Conservation (phyloP, 352 stramenopile genomes). For the Globisporangium barbulae region DNA sequence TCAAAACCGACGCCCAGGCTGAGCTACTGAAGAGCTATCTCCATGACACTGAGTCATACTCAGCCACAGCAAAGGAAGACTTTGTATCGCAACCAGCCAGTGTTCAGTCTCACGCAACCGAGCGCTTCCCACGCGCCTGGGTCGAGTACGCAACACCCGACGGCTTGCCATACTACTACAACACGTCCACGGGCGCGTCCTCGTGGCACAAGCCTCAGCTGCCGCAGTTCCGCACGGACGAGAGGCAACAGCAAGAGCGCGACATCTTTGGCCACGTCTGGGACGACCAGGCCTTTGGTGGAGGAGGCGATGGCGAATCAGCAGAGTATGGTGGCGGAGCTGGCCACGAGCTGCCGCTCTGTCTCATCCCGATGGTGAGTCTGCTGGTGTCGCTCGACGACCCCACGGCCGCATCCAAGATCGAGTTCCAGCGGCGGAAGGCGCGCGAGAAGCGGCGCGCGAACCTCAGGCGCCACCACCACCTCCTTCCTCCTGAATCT, state of each 20-base stretch:
- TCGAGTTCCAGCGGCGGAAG: conserved; percentile 38
- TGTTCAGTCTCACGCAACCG: not conserved
- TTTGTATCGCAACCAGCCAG: not conserved
- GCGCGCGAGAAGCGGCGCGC: conserved; percentile 26
- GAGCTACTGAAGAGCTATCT: not conserved
- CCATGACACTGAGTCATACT: no score
- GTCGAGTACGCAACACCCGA: conserved; percentile 47
- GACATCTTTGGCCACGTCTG: conserved; percentile 12
- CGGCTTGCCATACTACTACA: conserved; percentile 67
- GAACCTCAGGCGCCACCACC: not conserved
- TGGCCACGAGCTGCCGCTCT: conserved; percentile 48
- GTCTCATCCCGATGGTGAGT: conserved; percentile 69
- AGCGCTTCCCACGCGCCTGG: conserved; percentile 27
- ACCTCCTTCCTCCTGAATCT: no score
- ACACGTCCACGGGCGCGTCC: conserved; percentile 43
- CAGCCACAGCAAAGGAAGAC: not conserved
- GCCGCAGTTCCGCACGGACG: not conserved
- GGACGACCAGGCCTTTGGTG: not conserved
- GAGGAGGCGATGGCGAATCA: not conserved
- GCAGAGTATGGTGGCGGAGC: no score
- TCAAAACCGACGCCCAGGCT: not conserved
- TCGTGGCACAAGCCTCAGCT: conserved; percentile 44
- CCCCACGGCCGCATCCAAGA: conserved; percentile 49
- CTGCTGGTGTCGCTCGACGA: conserved; percentile 61
- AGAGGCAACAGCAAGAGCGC: not conserved